Percentiles rank a stretch among this genome's conserved stretches.
Conservation (phyloP, 805 yeast species). For the Starmerella scarabaei region DNA sequence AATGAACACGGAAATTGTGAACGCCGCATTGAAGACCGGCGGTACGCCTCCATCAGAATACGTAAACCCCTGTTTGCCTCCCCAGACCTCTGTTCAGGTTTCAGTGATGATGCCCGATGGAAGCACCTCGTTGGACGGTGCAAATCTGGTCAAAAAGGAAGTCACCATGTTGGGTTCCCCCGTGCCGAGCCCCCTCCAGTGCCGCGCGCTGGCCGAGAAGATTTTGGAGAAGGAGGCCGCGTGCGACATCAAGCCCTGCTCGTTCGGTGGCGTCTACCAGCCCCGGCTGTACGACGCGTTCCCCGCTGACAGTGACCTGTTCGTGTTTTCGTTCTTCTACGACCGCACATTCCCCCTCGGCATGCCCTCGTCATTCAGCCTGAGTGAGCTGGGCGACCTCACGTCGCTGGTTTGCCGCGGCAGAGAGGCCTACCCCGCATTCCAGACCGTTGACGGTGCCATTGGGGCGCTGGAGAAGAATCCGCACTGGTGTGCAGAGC, state of each 20-base stretch:
- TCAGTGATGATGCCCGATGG: constrained; percentile 43
- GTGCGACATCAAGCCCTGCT: constrained; percentile 71
- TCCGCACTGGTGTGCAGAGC: constrained; percentile 90
- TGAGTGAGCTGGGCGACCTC: constrained; percentile 70
- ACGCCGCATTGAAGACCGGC: constrained; percentile 30
- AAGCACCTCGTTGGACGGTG: constrained; percentile 15
- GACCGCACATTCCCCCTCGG: constrained; percentile 92
- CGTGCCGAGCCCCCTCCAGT: constrained; percentile 61
- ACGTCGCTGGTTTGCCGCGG: constrained; percentile 82
- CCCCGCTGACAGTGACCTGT: constrained; percentile 61
- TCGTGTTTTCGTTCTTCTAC: constrained; percentile 84
- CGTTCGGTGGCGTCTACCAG: constrained; percentile 95
- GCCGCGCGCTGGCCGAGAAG: constrained; percentile 71
- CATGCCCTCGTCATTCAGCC: constrained; percentile 79
- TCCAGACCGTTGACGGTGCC: constrained; percentile 56
- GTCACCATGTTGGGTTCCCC: constrained; percentile 56
- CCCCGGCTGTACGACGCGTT: constrained; percentile 78
- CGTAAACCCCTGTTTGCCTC: constrained; percentile 76
- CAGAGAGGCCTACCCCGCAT: constrained; percentile 55
- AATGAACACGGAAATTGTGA: constrained; percentile 55
- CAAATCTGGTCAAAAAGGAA: constrained; percentile 10
- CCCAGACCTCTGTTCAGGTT: constrained; percentile 48
- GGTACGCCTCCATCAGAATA: constrained; percentile 30
- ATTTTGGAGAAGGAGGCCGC: constrained; percentile 70
- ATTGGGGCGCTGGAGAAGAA: constrained; percentile 54